Conservation (phyloP, 2,329 filamentous ascomycete genomes). For the Chaetoscypha palmicola region DNA sequence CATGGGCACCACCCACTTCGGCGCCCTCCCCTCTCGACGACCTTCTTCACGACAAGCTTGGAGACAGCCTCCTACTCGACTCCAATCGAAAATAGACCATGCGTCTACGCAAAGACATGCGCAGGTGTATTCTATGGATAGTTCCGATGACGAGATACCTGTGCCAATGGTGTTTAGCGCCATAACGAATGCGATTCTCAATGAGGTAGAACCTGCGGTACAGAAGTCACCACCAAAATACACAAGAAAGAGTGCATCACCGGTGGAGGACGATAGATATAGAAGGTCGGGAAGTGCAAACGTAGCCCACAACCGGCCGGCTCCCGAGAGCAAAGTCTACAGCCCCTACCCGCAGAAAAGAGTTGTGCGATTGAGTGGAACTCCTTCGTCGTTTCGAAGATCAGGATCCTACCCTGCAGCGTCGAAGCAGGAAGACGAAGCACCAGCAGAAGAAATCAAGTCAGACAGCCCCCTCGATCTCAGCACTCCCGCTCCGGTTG, state of each 20-base stretch:
- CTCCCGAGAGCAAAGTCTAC: conserved; percentile 16
- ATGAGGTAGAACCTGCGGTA: conserved; percentile 42
- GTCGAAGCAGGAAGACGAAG: conserved; percentile 19
- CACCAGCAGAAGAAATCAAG: conserved; percentile 10
- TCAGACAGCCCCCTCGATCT: conserved; percentile 27
- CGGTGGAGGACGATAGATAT: conserved; percentile 8
- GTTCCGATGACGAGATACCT: conserved; percentile 89
- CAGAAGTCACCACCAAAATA: conserved; percentile 18
- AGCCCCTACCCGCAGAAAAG: conserved; percentile 27
- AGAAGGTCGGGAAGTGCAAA: conserved; percentile 18
- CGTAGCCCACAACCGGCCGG: conserved; percentile 7
- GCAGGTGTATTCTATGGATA: conserved; percentile 56
- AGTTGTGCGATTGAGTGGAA: conserved; percentile 29
- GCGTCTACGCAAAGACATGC: conserved; percentile 25
- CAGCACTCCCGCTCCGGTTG: conserved; percentile 28
- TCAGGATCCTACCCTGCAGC: conserved; percentile 25
- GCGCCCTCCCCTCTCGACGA: conserved; percentile 41
- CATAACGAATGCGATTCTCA: conserved; percentile 78
- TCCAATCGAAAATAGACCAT: conserved; percentile 26
- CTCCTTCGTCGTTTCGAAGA: conserved; percentile 26
- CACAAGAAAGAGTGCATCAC: conserved; percentile 16
- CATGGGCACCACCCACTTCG: conserved; percentile 41
- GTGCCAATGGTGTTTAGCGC: conserved; percentile 80
- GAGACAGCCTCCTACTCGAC: conserved; percentile 43
- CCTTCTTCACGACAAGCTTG: conserved; percentile 47